These are phyloP conservation scores for Annona squamosa DNA, from an alignment of 164 flowering plant species.

Conservation along the genomic window DNA sequence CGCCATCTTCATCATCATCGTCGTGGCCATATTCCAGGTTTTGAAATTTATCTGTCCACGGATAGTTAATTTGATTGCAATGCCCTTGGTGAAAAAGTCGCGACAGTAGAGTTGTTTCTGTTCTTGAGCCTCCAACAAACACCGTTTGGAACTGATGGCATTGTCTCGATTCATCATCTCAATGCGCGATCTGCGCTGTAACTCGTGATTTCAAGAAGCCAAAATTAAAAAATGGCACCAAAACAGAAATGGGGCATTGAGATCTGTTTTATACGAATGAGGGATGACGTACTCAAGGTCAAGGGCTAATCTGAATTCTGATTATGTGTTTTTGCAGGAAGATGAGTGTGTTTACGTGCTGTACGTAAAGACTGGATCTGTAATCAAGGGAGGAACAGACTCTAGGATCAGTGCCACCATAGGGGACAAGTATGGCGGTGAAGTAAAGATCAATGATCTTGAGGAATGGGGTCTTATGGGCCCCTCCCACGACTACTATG, in stretches of 20 bases:
- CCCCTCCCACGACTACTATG: conserved; percentile 46
- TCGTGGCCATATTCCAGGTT: background rate
- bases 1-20: background rate
- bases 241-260: no score
- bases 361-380: conserved; percentile 47
- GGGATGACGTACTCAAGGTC: background rate
- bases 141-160: no score
- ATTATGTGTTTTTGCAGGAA: conserved; percentile 4
- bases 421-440: conserved; percentile 22
- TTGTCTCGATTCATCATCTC: no score
- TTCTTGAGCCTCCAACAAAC: no score
- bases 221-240: no score
- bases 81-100: no score
- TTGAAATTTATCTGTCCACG: no score
- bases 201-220: background rate
- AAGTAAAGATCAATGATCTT: conserved; percentile 31
- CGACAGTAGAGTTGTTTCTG: no score
- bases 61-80: no score
- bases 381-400: conserved; percentile 51
- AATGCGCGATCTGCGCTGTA: background rate
- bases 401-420: conserved; percentile 41
- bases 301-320: background rate
- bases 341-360: conserved; percentile 49
- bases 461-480: conserved; percentile 61
- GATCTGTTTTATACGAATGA: no score